Base-by-base conservation (phyloP, 2,329 filamentous ascomycete genomes). In the Blastomyces parvus region DNA sequence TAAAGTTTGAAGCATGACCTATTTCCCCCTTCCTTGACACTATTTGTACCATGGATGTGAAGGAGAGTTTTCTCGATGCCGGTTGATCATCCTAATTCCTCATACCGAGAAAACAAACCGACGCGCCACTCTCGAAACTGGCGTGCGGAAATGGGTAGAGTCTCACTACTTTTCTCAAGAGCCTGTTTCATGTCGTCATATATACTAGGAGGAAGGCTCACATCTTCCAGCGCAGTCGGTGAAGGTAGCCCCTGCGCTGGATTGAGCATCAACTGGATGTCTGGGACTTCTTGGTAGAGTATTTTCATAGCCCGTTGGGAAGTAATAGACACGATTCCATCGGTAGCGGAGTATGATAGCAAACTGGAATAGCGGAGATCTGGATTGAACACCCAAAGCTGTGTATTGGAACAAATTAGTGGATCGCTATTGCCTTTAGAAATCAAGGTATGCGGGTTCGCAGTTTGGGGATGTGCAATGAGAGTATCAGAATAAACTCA, bases 371-470 rank as follows among this genome's bases (percentile, higher is more conserved):
- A 83, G 60, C 78, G 78, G 50, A 86, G 76, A 64, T 85, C 80
- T 0, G 83, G 82, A 8, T 84, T 84, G 72, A 87, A 86, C 62
- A 84, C 76, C 84, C 84, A 86, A 36, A 86, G 66, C 72, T 55
- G 33, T 5, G 44, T 36, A 62, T 48, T 8, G 5, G n/a, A 8
- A 50, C 9, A 42, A 63, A 30, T 52, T 36, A 59, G 60, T 25
- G 7, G 42, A 33, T 53, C 25, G 40, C 46, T 11, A 11, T 48
- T 22, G 58, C 27, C 42, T 36, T 8, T 42, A 42, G 22, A 42
- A 36, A 38, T 17, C 36, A 13, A 25, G 11, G 3, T 57, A 33
- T 17, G 55, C 33, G 9, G 8, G 11, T 42, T 58, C 33, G 22
- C 36, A 58, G n/a, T 2, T 17, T 2, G 22, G 11, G 22, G 50